These are phyloP conservation scores for Chlamydomonas sp. DNA, from an alignment of 139 green algal species.

Conservation along the genomic window DNA sequence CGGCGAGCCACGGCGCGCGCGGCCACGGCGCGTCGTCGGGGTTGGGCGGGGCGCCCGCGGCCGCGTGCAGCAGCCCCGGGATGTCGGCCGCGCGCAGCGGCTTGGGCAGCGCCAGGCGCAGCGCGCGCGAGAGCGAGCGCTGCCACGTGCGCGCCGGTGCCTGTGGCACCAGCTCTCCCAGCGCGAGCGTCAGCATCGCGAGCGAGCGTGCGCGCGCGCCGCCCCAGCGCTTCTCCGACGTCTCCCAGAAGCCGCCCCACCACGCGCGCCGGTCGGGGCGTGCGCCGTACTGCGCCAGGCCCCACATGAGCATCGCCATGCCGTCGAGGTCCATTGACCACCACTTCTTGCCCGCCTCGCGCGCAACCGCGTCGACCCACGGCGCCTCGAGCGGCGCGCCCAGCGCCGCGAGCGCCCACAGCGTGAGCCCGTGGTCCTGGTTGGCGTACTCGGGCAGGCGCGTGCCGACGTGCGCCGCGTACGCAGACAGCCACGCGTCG, in stretches of 20 bases:
- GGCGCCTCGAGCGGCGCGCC: constrained; percentile 1
- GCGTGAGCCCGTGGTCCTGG: constrained; percentile 4
- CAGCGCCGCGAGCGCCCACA: constrained; percentile 4
- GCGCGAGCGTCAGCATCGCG: constrained; percentile 10
- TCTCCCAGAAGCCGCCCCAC: not conserved
- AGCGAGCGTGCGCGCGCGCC: not conserved
- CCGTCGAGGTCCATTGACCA: constrained; percentile 3
- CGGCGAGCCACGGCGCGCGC: not conserved
- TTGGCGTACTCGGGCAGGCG: not conserved
- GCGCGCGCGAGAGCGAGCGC: not conserved
- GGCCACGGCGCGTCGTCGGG: not conserved
- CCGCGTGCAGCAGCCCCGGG: not conserved
- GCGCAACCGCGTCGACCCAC: constrained; percentile 1
- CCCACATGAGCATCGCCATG: constrained; percentile 11
- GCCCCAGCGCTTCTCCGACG: not conserved
- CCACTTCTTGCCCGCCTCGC: constrained; percentile 11
- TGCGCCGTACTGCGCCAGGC: constrained; percentile 14
- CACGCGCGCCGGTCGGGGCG: not conserved
- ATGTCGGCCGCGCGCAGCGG: not conserved
- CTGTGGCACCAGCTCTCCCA: not conserved
- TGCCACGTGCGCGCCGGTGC: not conserved
- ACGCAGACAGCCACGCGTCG: constrained; percentile 11
- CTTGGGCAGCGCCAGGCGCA: constrained; percentile 4
- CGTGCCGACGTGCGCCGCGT: not conserved
- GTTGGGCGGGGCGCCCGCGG: not conserved